Evolutionary conservation across 2,329 filamentous ascomycete genomes (phyloP).

Genomic region (Diaporthe citrichinensis): DNA sequence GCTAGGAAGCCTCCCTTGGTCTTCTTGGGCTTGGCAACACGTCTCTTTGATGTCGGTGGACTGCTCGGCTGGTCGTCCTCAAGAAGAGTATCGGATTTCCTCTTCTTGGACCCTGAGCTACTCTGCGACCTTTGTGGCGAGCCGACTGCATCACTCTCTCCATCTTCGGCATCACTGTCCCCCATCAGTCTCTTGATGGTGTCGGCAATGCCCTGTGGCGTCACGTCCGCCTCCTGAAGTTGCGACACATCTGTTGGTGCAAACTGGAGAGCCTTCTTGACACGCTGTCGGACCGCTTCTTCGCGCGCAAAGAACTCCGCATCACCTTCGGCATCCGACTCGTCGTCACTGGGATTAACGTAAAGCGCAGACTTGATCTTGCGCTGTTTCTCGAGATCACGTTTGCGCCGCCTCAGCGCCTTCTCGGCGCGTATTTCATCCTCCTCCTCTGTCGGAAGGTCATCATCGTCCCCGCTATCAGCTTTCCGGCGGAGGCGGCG

Average conservation of each 20-base stretch:
- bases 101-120: conserved; percentile 47
- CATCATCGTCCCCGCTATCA: conserved; percentile 58
- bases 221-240: conserved; percentile 37
- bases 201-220: conserved; percentile 41
- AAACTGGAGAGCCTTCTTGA: conserved; percentile 53
- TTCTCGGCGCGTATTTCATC: conserved; percentile 52
- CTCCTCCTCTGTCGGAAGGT: conserved; percentile 68
- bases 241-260: conserved; percentile 37
- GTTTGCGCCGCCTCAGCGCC: conserved; percentile 65
- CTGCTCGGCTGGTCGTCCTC: conserved; percentile 47
- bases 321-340: conserved; percentile 82
- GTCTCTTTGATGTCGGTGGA: conserved; percentile 39
- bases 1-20: conserved; percentile 37
- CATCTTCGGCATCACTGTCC: conserved; percentile 43
- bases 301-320: conserved; percentile 84
- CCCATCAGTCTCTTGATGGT: conserved; percentile 44
- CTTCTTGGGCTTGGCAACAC: conserved; percentile 40
- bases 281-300: conserved; percentile 72
- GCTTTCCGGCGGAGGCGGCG: conserved; percentile 67
- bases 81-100: conserved; percentile 47
- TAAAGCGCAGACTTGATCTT: conserved; percentile 89
- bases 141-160: conserved; percentile 7
- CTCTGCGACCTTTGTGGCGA: conserved; percentile 11
- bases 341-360: conserved; percentile 88
- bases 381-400: conserved; percentile 80